Percentiles rank a stretch among this genome's conserved stretches.
Conservation (phyloP, 495 filamentous ascomycete genomes). For the Oidiodendron maius region DNA sequence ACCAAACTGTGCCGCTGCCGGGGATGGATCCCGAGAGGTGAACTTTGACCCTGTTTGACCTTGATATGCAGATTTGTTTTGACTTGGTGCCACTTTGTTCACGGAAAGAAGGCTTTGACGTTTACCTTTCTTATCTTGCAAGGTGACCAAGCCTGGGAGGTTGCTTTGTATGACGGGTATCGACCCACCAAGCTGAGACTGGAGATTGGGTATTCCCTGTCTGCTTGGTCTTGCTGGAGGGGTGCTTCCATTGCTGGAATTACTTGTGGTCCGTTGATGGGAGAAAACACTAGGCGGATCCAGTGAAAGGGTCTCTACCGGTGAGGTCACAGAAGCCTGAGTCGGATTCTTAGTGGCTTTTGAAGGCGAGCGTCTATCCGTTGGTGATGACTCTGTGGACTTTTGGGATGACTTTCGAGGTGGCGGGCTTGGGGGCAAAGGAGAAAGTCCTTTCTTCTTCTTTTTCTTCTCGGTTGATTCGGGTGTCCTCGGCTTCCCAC, state of each 20-base stretch:
- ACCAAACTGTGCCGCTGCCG: slow-evolving; percentile 26
- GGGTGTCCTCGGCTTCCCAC: slow-evolving; percentile 14
- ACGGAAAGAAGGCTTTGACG: slow-evolving; percentile 9
- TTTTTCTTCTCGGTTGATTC: slow-evolving; percentile 34
- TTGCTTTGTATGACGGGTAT: slow-evolving; percentile 77
- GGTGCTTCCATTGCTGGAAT: slow-evolving; percentile 17
- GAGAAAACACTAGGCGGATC: not conserved
- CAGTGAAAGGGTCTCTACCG: slow-evolving; percentile 2
- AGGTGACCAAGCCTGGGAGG: slow-evolving; percentile 36
- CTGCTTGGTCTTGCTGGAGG: slow-evolving; percentile 68
- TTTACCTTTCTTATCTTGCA: slow-evolving; percentile 12
- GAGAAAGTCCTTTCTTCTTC: slow-evolving; percentile 36
- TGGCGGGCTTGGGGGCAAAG: slow-evolving; percentile 54
- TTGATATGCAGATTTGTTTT: slow-evolving; percentile 2
- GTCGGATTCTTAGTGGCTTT: slow-evolving; percentile 24
- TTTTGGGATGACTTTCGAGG: slow-evolving; percentile 59
- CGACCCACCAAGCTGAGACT: slow-evolving; percentile 45
- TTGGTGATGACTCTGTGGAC: slow-evolving; percentile 29
- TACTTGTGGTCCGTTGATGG: not conserved
- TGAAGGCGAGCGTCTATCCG: slow-evolving; percentile 25
- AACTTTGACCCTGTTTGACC: slow-evolving; percentile 26
- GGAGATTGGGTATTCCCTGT: slow-evolving; percentile 67
- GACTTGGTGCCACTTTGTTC: slow-evolving; percentile 5
- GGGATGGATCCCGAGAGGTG: slow-evolving; percentile 29
- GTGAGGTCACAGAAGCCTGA: slow-evolving; percentile 21